A percentile compares a stretch with the other conserved stretches of the same genome.
phyloP scores from a whole-genome alignment of 2,329 filamentous ascomycete species.

The Fusarium sp. region DNA sequence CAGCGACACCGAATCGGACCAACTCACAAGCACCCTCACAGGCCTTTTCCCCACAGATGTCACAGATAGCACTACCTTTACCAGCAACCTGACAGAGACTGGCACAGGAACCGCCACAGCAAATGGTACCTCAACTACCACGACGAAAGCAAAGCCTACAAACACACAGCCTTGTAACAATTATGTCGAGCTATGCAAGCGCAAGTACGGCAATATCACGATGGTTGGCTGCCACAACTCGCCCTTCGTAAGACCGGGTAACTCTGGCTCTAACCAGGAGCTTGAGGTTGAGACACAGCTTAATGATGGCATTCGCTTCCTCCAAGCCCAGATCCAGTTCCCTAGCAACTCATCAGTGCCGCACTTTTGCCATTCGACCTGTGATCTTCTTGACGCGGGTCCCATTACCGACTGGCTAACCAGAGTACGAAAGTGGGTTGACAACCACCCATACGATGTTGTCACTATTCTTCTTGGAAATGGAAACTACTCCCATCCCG shows the following conservation, averaged over 20 bases:
- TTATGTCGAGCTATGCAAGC: slow-evolving; percentile 77
- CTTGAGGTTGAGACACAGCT: slow-evolving; percentile 75
- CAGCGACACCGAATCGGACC: slow-evolving; percentile 30
- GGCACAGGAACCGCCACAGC: slow-evolving; percentile 48
- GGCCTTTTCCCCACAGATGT: slow-evolving; percentile 52
- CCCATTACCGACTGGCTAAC: slow-evolving; percentile 78
- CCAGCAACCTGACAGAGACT: slow-evolving; percentile 53
- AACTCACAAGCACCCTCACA: slow-evolving; percentile 56
- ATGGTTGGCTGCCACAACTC: slow-evolving; percentile 83
- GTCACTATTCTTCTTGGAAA: slow-evolving; percentile 89
- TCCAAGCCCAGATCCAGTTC: slow-evolving; percentile 72
- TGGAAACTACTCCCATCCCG: slow-evolving; percentile 73
- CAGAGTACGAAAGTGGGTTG: slow-evolving; percentile 77
- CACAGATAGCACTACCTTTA: slow-evolving; percentile 41
- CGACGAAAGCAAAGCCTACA: slow-evolving; percentile 53
- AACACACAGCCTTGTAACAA: slow-evolving; percentile 86
- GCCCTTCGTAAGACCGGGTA: slow-evolving; percentile 76
- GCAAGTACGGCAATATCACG: slow-evolving; percentile 84
- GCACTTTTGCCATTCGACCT: slow-evolving; percentile 87
- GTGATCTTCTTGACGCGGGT: slow-evolving; percentile 82
- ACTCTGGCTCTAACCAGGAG: slow-evolving; percentile 79
- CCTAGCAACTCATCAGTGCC: slow-evolving; percentile 59
- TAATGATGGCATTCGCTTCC: slow-evolving; percentile 76
- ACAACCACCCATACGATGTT: slow-evolving; percentile 82
- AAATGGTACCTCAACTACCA: slow-evolving; percentile 44